A percentile compares a stretch with the other conserved stretches of the same genome.
These are phyloP conservation scores for Styphnolobium japonicum DNA, from an alignment of 306 rosid species.

Conservation along the genomic window DNA sequence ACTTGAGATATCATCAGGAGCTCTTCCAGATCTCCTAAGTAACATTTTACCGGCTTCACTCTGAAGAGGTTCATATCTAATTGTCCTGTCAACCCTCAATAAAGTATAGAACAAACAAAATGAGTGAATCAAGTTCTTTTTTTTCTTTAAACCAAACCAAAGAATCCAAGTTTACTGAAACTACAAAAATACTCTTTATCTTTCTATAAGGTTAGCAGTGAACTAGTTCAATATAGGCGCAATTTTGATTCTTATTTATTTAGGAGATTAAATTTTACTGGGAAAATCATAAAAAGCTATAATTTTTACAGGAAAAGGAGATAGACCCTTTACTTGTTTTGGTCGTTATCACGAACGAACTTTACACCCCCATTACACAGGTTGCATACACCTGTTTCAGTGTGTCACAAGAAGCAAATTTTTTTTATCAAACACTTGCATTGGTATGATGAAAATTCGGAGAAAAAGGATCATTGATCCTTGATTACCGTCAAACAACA, in stretches of 20 bases:
- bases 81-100: constrained; percentile 47
- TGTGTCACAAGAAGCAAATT: background rate
- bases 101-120: constrained; percentile 6
- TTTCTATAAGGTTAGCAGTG: background rate
- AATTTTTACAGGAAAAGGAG: background rate
- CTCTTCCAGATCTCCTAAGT: constrained; percentile 88
- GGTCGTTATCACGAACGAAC: constrained; percentile 81
- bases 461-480: background rate
- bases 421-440: background rate
- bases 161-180: background rate
- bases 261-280: background rate
- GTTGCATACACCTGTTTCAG: constrained; percentile 92
- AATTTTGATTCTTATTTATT: background rate
- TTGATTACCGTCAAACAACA: constrained; percentile 80
- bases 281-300: background rate
- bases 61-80: constrained; percentile 88
- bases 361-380: constrained; percentile 93
- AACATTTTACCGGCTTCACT: constrained; percentile 86
- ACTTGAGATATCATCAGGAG: constrained; percentile 93
- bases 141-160: background rate
- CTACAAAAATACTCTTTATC: background rate
- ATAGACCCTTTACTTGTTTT: constrained; percentile 46
- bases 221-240: background rate
- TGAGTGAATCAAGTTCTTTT: background rate
- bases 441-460: background rate